Base-by-base conservation (phyloP, 129 eudicot genomes). In the Deinandra increscens region DNA sequence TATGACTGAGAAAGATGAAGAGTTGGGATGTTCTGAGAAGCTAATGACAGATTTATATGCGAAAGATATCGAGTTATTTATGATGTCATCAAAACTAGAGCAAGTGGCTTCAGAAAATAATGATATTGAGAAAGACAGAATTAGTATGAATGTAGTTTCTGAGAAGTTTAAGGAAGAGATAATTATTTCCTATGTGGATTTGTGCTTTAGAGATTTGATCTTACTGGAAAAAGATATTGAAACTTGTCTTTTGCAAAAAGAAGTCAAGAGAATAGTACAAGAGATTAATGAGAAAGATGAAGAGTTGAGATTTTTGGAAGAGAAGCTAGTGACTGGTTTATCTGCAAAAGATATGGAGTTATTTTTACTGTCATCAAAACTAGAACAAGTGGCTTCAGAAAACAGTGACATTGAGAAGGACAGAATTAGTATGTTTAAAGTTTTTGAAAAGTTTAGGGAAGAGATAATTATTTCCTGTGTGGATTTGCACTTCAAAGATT, bases 331-430 rank as follows among this genome's bases (percentile, higher is more conserved):
- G 15, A 55, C 15, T 3, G 62, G 26, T 9, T 23, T 55, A 12
- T 55, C 15, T 22, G 42, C 65, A n/a, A 59, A 59, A 59, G 65
- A 59, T 31, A 59, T 33, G 20, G 43, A 59, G 65, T 59, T 59
- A 36, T 59, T 59, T 59, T 14, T 59, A 22, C 31, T 59, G 22
- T 59, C 42, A 15, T 59, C 65, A 33, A 59, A 31, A 59, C 65
- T 59, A 33, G 20, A 59, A 59, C 42, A 59, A 33, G 65, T 59
- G 65, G 65, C 43, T 31, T 59, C 12, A 8, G 42, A 31, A 33
- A 13, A n/a, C n/a, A 33, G 33, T 31, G 42, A 59, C 14, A 2
- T 33, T 33, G 65, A 59, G 41, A 33, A 59, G n/a, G 42, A 59
- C 11, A 59, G 7, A 59, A 36, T 5, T 14, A 13, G 22, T 33